A percentile compares a stretch with the other conserved stretches of the same genome.
phyloP scores from a whole-genome alignment of 257 asterid genomes.

The Catharanthus roseus region DNA sequence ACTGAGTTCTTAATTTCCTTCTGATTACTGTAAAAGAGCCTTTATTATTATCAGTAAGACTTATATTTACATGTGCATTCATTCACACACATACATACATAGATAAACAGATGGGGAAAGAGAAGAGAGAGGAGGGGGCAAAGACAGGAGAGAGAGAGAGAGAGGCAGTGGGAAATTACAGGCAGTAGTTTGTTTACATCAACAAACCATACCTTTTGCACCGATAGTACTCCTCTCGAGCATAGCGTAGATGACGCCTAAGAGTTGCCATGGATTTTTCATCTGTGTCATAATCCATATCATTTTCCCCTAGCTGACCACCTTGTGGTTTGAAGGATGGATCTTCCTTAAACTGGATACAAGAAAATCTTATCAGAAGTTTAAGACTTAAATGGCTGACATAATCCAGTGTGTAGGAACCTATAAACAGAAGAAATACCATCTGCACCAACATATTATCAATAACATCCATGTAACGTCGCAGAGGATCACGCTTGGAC shows the following conservation, averaged over 20 bases:
- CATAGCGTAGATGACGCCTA: slow-evolving; percentile 86
- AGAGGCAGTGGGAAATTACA: neutral
- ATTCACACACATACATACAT: neutral
- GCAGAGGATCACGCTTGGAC: slow-evolving; percentile 94
- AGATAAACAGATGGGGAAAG: neutral
- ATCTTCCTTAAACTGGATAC: slow-evolving; percentile 70
- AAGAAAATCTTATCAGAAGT: slow-evolving; percentile 19
- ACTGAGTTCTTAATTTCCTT: neutral
- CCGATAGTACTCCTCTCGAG: slow-evolving; percentile 94
- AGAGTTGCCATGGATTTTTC: slow-evolving; percentile 98
- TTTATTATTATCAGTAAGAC: neutral
- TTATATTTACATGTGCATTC: neutral
- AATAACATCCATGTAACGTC: slow-evolving; percentile 86
- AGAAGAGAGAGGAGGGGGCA: neutral
- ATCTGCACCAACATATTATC: slow-evolving; percentile 87
- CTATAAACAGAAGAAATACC: slow-evolving; percentile 46
- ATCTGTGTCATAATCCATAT: slow-evolving; percentile 98
- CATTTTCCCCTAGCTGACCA: slow-evolving; percentile 91
- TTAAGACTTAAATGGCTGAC: slow-evolving; percentile 17
- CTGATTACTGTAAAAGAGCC: neutral
- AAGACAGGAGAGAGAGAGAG: neutral
- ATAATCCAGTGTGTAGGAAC: slow-evolving; percentile 17
- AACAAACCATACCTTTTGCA: slow-evolving; percentile 65
- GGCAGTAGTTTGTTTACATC: neutral
- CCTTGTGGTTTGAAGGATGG: slow-evolving; percentile 99